phyloP scores from a whole-genome alignment of 768 basidiomycete genomes.

The Russula compacta region DNA sequence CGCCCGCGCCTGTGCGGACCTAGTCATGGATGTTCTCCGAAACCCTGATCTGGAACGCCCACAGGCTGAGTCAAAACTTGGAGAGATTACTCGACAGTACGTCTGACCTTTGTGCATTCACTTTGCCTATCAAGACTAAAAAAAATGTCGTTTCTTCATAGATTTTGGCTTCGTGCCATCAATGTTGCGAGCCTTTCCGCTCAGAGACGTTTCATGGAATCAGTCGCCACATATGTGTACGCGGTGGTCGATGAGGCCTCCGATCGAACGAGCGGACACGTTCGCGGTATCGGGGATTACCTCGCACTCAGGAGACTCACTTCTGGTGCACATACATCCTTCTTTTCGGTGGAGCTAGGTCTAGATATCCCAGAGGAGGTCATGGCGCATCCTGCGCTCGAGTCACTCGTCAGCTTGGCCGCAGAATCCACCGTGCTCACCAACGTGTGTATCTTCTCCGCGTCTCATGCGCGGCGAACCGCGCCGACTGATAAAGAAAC shows the following conservation, averaged over 20 bases:
- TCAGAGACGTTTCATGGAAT: constrained; percentile 31
- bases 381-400: constrained; percentile 33
- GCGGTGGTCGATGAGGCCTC: constrained; percentile 35
- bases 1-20: constrained; percentile 27
- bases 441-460: no score
- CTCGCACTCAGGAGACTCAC: constrained; percentile 34
- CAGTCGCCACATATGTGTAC: constrained; percentile 30
- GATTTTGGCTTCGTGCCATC: constrained; percentile 31
- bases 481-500: no score
- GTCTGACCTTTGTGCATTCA: constrained; percentile 12
- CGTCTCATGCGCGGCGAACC: no score
- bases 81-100: constrained; percentile 35
- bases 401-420: constrained; percentile 23
- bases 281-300: constrained; percentile 35
- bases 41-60: constrained; percentile 32
- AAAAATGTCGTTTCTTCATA: constrained; percentile 9
- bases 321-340: constrained; percentile 33
- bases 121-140: background rate
- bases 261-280: constrained; percentile 28
- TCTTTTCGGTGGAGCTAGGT: constrained; percentile 29
- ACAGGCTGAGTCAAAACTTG: constrained; percentile 30
- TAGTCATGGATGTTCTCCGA: constrained; percentile 33
- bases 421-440: constrained; percentile 28
- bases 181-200: constrained; percentile 19
- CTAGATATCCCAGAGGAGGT: constrained; percentile 36